These are phyloP conservation scores for Hymenoscyphus repandus DNA, from an alignment of 2,329 filamentous ascomycete genomes.

Conservation along the genomic window DNA sequence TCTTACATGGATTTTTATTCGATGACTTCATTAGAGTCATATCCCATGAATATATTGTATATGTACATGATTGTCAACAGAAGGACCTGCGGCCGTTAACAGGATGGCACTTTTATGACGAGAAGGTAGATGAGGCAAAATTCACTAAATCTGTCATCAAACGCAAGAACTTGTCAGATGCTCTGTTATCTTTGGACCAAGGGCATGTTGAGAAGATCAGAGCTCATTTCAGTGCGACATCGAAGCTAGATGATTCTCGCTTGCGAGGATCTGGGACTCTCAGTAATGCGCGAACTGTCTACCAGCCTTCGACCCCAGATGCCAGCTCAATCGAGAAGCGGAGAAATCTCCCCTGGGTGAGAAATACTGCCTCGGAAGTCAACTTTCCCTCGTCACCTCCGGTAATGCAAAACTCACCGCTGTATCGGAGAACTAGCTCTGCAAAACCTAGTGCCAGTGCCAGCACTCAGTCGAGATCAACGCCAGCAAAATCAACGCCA, in stretches of 20 bases:
- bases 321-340: too few relatives aligned
- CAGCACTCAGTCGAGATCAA: neutral
- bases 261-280: neutral
- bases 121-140: slow-evolving; percentile 17
- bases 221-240: neutral
- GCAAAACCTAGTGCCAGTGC: neutral
- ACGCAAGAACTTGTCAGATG: slow-evolving; percentile 14
- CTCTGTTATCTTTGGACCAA: slow-evolving; percentile 15
- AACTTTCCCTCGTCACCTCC: too few relatives aligned
- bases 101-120: slow-evolving; percentile 40
- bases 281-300: neutral
- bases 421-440: too few relatives aligned
- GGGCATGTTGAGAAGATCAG: slow-evolving; percentile 3
- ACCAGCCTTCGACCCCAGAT: too few relatives aligned
- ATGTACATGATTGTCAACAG: slow-evolving; percentile 31
- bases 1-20: slow-evolving; percentile 40
- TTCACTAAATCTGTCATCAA: slow-evolving; percentile 23
- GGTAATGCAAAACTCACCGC: too few relatives aligned
- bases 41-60: slow-evolving; percentile 37
- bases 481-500: neutral
- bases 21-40: slow-evolving; percentile 49
- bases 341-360: too few relatives aligned
- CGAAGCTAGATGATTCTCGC: neutral
- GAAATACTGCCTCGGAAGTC: too few relatives aligned
- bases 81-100: slow-evolving; percentile 29